phyloP scores from a whole-genome alignment of 208 protist genomes.

The Wallacemonas collosoma region DNA sequence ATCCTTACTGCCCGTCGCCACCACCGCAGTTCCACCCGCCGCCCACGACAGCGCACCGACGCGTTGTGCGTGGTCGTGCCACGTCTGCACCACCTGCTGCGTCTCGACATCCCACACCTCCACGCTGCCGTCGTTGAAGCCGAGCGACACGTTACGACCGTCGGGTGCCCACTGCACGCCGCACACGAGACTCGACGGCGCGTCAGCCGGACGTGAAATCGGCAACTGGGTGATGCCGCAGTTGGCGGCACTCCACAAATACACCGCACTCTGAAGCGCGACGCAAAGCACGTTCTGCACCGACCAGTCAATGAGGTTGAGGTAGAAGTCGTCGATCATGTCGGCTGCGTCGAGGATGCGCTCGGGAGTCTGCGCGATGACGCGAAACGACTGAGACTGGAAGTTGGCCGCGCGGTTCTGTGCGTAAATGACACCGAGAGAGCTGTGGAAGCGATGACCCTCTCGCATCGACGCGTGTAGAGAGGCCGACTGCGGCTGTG shows the following conservation, averaged over 20 bases:
- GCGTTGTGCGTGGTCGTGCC: conserved; percentile 89
- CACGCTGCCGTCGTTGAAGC: conserved; percentile 84
- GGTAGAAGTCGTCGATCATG: conserved; percentile 99
- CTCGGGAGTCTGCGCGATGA: conserved; percentile 94
- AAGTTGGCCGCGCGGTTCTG: conserved; percentile 86
- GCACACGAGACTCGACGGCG: conserved; percentile 65
- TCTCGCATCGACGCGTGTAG: conserved; percentile 20
- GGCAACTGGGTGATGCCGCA: conserved; percentile 92
- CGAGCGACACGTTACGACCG: conserved; percentile 87
- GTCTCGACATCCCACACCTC: conserved; percentile 93
- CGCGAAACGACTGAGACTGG: conserved; percentile 67
- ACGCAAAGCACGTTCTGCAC: conserved; percentile 93
- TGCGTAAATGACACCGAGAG: conserved; percentile 84
- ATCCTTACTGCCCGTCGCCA: conserved; percentile 96
- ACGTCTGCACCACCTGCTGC: conserved; percentile 69
- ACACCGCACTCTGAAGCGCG: conserved; percentile 95
- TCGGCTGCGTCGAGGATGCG: conserved; percentile 98
- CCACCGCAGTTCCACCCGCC: conserved; percentile 42
- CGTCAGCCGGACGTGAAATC: conserved; percentile 41
- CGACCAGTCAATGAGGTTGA: conserved; percentile 99
- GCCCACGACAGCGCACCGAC: conserved; percentile 97
- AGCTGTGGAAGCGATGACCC: conserved; percentile 53
- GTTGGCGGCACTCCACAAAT: conserved; percentile 98
- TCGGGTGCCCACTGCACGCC: conserved; percentile 94
- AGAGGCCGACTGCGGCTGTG: background rate